A percentile compares a stretch with the other conserved stretches of the same genome.
Evolutionary conservation across 192 early-diverging fungal species (phyloP).

Genomic region (Dimargaris verticillata): DNA sequence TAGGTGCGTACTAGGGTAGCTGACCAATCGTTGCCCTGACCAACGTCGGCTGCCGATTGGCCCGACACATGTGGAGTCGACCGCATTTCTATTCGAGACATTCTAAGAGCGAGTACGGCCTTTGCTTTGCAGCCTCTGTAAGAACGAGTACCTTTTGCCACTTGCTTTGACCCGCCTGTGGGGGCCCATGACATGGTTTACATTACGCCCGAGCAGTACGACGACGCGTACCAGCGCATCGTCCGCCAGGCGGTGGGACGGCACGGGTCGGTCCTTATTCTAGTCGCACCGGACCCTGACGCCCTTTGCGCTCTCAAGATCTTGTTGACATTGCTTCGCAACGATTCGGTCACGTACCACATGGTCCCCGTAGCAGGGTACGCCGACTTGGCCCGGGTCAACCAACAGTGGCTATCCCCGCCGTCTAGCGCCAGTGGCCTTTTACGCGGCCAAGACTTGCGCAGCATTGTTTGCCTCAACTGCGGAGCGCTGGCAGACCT

Average conservation of each 20-base stretch:
- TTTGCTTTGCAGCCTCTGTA: no score
- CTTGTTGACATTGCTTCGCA: constrained; percentile 54
- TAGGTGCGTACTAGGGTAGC: no score
- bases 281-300: constrained; percentile 65
- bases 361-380: constrained; percentile 62
- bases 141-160: no score
- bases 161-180: no score
- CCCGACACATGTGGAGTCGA: no score
- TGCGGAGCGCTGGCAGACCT: constrained; percentile 72
- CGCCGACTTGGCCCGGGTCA: constrained; percentile 35
- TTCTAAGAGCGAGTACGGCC: no score
- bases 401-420: constrained; percentile 19
- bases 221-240: constrained; percentile 37
- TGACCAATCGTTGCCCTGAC: no score
- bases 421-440: constrained; percentile 19
- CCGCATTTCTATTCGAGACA: no score
- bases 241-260: constrained; percentile 16
- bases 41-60: no score
- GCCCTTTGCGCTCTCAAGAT: constrained; percentile 67
- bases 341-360: constrained; percentile 66
- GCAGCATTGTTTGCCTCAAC: constrained; percentile 67
- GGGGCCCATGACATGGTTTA: constrained; percentile 29
- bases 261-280: constrained; percentile 41
- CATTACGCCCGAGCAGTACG: constrained; percentile 27
- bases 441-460: constrained; percentile 26